Evolutionary conservation across 225 moss, liverwort and hornwort genomes (phyloP).

Genomic region (Pseudoscleropodium purum): DNA sequence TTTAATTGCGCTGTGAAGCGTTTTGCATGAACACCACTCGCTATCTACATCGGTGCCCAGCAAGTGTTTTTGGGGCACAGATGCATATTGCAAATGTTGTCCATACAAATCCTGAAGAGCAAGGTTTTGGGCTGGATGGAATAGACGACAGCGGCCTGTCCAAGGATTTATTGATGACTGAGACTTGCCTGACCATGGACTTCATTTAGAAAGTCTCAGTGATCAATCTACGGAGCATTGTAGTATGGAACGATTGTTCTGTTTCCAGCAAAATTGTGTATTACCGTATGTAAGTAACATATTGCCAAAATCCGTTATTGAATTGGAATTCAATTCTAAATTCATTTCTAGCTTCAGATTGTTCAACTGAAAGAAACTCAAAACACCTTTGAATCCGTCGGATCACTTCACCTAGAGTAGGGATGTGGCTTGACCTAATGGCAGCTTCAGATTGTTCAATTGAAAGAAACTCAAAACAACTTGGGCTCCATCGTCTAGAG

Average conservation of each 20-base stretch:
- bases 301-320: not conserved
- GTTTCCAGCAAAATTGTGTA: not conserved
- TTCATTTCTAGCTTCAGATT: not conserved
- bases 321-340: not conserved
- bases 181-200: not conserved
- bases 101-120: not conserved
- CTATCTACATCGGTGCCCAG: conserved; percentile 13
- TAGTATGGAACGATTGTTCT: not conserved
- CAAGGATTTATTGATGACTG: not conserved
- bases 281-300: not conserved
- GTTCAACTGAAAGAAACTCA: not conserved
- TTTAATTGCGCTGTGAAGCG: not conserved
- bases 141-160: not conserved
- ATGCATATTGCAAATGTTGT: conserved; percentile 23
- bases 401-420: not conserved
- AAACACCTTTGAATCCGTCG: not conserved
- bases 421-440: not conserved
- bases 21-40: conserved; percentile 28
- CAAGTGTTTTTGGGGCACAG: not conserved
- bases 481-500: not conserved
- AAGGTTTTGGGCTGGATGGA: not conserved
- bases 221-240: not conserved
- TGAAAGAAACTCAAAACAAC: not conserved
- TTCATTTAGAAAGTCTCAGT: not conserved
- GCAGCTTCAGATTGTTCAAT: not conserved